Percentiles rank a stretch among this genome's conserved stretches.
Evolutionary conservation across 257 asterid genomes (phyloP).

Genomic region (Nicotiana knightiana): DNA sequence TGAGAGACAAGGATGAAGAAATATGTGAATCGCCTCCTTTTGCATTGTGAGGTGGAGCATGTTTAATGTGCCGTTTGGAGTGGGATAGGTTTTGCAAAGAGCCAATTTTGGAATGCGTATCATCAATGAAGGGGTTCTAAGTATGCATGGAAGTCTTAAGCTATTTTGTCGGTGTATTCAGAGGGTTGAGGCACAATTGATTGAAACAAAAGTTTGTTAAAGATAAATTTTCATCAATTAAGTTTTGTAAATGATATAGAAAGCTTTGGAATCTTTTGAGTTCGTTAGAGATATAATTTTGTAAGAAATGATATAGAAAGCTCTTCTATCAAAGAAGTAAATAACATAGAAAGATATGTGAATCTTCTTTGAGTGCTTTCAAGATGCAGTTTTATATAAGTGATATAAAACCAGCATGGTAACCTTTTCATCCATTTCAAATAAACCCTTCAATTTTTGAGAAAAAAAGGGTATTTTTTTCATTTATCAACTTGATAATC

Average conservation of each 20-base stretch:
- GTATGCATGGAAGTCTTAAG: neutral
- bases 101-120: neutral
- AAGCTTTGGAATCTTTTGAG: neutral
- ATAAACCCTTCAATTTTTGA: neutral
- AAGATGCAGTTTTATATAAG: neutral
- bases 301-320: neutral
- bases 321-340: neutral
- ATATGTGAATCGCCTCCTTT: neutral
- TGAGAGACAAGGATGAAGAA: neutral
- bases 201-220: neutral
- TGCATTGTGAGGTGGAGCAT: neutral
- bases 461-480: neutral
- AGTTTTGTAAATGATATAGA: neutral
- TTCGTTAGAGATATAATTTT: neutral
- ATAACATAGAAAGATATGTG: neutral
- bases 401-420: neutral
- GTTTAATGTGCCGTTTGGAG: neutral
- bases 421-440: neutral
- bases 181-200: neutral
- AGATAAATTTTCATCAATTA: neutral
- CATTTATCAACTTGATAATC: neutral
- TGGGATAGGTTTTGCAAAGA: neutral
- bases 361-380: neutral
- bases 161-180: neutral
- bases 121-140: neutral